Base-by-base conservation (phyloP, 179 eudicot genomes). In the Corrigiola litoralis region DNA sequence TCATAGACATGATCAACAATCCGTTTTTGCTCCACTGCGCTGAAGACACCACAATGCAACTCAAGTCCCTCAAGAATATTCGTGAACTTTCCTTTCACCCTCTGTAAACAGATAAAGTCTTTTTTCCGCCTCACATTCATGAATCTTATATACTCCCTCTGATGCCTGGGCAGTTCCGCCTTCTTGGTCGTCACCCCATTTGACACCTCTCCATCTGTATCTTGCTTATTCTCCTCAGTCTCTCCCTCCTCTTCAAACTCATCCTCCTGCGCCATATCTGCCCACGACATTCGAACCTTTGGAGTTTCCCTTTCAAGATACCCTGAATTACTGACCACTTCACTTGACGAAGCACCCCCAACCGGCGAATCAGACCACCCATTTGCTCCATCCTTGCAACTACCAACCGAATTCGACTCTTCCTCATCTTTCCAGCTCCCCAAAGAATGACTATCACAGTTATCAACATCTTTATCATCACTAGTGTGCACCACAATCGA, bases 201-300 rank as follows among this genome's bases (percentile, higher is more conserved):
- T 2, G 56, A 20, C 48, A 24, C 61, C 67, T 66, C 58, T 32
- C 58, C 82, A 42, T 59, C 20, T 14, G 32, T 46, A 4, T 54
- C 40, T 29, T 14, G 67, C 57, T 65, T 66, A 52, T 37, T 68
- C 37, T 53, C 75, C 50, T 81, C 95, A 57, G 34, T 67, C 50
- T 74, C 89, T 42, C 77, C 98, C 61, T 80, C 94, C n/a, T 48
- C 85, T 61, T 78, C 89, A 62, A 85, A 79, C 70, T 90, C 97
- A 69, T 92, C 96, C 73, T 92, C 98, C 44, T 81, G 87, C 9
- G 94, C 87, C 87, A 94, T 90, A 67, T 94, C 99, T 2, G 97
- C 99, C 99, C 99, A 90, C 6, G 95, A 94, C 87, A 77, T 81
- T 33, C 84, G 78, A 45, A 58, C 73, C 51, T 3, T 72, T 0